These are phyloP conservation scores for Aspergillus ochraceoroseus DNA, from an alignment of 2,329 filamentous ascomycete genomes.

Conservation along the genomic window DNA sequence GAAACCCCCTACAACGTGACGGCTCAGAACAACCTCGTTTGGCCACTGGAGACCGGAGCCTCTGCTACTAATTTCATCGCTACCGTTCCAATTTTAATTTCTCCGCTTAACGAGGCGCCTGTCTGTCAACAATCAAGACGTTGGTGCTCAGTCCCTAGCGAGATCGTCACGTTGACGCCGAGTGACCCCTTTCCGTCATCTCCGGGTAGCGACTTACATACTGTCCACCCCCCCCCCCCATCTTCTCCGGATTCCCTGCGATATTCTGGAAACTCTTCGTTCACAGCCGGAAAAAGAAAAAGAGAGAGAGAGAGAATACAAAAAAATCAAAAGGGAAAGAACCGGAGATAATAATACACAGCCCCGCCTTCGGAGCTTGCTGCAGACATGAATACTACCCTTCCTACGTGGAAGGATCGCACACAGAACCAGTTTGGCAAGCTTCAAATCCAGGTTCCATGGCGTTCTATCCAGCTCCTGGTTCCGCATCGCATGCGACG, in stretches of 20 bases:
- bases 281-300: not conserved
- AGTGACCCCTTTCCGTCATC: conserved; percentile 20
- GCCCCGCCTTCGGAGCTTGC: conserved; percentile 22
- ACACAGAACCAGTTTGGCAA: conserved; percentile 43
- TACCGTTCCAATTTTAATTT: conserved; percentile 14
- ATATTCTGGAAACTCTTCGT: not conserved
- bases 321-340: conserved; percentile 14
- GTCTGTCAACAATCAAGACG: conserved; percentile 18
- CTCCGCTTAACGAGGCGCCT: conserved; percentile 12
- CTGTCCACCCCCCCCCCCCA: conserved; percentile 3
- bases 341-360: conserved; percentile 7
- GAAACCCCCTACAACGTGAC: conserved; percentile 30
- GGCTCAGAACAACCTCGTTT: conserved; percentile 21
- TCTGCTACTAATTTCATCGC: conserved; percentile 12
- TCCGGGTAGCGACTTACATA: conserved; percentile 9
- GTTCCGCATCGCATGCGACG: conserved; percentile 63
- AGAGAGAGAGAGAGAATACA: not conserved
- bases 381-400: conserved; percentile 34
- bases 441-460: conserved; percentile 46
- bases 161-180: conserved; percentile 19
- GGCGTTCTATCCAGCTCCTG: conserved; percentile 47
- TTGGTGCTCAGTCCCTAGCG: conserved; percentile 8
- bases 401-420: conserved; percentile 47
- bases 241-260: not conserved
- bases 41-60: conserved; percentile 26